Percentiles rank a stretch among this genome's conserved stretches.
Evolutionary conservation across 352 stramenopile species (phyloP).

Genomic region (Globisporangium uncinulatum): DNA sequence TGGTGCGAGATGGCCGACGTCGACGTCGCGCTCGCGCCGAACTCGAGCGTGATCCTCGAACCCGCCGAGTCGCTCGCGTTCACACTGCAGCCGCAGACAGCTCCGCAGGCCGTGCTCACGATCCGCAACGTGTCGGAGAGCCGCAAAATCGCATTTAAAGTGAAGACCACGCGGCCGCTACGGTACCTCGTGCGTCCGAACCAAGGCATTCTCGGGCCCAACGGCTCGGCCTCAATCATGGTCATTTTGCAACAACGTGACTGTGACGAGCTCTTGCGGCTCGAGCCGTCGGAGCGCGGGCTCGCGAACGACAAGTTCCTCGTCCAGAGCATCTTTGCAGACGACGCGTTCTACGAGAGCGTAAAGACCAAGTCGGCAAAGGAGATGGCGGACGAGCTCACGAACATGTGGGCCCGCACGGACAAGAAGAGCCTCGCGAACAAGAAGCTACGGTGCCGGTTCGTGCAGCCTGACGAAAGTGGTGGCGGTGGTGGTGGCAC

Average conservation of each 20-base stretch:
- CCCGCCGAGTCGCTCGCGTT: constrained; percentile 80
- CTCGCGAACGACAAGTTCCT: constrained; percentile 89
- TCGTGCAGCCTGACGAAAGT: constrained; percentile 50
- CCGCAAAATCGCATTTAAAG: constrained; percentile 86
- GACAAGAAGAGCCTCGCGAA: constrained; percentile 79
- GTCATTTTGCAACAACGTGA: constrained; percentile 88
- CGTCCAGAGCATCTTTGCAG: constrained; percentile 81
- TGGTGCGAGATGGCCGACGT: constrained; percentile 35
- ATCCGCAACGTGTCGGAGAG: constrained; percentile 80
- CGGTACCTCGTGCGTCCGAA: constrained; percentile 89
- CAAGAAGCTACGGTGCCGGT: constrained; percentile 87
- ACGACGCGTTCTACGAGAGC: constrained; percentile 81
- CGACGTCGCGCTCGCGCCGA: constrained; percentile 58
- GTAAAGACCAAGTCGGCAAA: constrained; percentile 85
- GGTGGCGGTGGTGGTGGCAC: not conserved
- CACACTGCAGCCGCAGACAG: constrained; percentile 47
- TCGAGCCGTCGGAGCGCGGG: constrained; percentile 72
- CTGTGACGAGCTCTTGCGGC: constrained; percentile 77
- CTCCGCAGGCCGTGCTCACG: constrained; percentile 73
- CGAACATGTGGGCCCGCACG: constrained; percentile 77
- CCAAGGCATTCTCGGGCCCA: constrained; percentile 75
- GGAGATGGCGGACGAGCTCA: constrained; percentile 85
- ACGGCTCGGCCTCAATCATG: constrained; percentile 74
- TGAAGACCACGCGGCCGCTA: constrained; percentile 84
- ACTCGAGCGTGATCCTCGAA: constrained; percentile 75